Evolutionary conservation across 2,329 filamentous ascomycete species (phyloP).

Genomic region (Curvularia spicifera): DNA sequence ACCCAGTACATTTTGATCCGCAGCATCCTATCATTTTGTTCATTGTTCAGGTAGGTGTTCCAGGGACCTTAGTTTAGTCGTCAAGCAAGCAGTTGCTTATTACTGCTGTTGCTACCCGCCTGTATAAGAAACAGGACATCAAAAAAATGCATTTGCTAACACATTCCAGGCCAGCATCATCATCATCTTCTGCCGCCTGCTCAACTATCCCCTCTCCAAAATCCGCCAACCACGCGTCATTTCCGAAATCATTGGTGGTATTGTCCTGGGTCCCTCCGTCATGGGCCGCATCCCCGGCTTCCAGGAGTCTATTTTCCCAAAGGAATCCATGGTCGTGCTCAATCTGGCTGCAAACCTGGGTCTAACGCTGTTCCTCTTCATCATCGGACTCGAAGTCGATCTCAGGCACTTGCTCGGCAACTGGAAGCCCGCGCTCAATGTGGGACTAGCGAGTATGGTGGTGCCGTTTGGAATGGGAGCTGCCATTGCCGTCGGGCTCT

Average conservation of each 20-base stretch:
- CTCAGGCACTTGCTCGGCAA: slow-evolving; percentile 77
- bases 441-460: slow-evolving; percentile 79
- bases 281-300: slow-evolving; percentile 87
- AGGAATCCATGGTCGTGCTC: slow-evolving; percentile 74
- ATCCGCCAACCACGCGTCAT: slow-evolving; percentile 83
- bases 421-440: slow-evolving; percentile 78
- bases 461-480: slow-evolving; percentile 83
- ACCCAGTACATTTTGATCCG: slow-evolving; percentile 71
- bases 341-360: slow-evolving; percentile 82
- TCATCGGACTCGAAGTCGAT: slow-evolving; percentile 88
- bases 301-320: slow-evolving; percentile 75
- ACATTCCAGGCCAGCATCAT: slow-evolving; percentile 68
- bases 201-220: slow-evolving; percentile 78
- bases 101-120: not conserved
- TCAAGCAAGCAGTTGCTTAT: not conserved
- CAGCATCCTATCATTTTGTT: slow-evolving; percentile 77
- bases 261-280: slow-evolving; percentile 83
- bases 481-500: slow-evolving; percentile 81
- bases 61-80: not conserved
- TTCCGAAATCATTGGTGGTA: slow-evolving; percentile 83
- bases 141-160: slow-evolving; percentile 4
- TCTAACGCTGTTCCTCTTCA: slow-evolving; percentile 82
- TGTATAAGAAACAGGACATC: too few relatives aligned
- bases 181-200: slow-evolving; percentile 73
- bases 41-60: slow-evolving; percentile 69